Evolutionary conservation across 306 rosid species (phyloP).

Genomic region (Abrus pulchellus): DNA sequence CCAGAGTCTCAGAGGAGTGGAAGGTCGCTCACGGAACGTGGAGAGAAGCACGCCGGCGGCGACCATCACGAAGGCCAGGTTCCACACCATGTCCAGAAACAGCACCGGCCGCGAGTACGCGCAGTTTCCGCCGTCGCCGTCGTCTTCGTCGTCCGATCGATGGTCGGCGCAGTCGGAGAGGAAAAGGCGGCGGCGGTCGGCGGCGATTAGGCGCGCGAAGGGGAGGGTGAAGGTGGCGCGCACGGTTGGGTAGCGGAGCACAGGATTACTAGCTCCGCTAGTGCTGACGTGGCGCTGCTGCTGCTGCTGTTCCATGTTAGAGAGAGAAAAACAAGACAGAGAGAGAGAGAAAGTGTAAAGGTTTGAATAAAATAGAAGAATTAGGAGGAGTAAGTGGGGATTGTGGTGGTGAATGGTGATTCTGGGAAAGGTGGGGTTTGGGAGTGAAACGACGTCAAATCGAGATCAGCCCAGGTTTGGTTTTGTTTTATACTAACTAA

Average conservation of each 20-base stretch:
- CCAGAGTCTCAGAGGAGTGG: conserved; percentile 81
- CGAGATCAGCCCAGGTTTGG: background rate
- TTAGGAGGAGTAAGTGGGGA: background rate
- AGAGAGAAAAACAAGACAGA: conserved; percentile 20
- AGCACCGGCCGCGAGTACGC: conserved; percentile 65
- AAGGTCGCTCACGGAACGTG: conserved; percentile 66
- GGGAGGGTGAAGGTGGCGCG: conserved; percentile 57
- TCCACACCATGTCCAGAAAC: conserved; percentile 78
- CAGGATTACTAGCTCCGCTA: conserved; percentile 36
- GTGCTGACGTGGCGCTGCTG: conserved; percentile 44
- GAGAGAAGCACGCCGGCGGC: conserved; percentile 70
- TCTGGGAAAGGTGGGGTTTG: conserved; percentile 51
- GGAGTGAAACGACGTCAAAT: conserved; percentile 57
- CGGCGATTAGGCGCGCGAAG: conserved; percentile 56
- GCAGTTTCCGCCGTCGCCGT: conserved; percentile 38
- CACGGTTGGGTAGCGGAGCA: conserved; percentile 50
- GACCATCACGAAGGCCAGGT: conserved; percentile 71
- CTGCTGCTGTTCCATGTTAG: conserved; percentile 60
- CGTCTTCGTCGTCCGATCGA: conserved; percentile 48
- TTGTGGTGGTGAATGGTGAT: conserved; percentile 38
- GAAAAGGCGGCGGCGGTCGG: conserved; percentile 57
- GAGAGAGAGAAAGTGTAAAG: background rate
- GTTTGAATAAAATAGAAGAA: conserved; percentile 1
- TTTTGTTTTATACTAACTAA: background rate
- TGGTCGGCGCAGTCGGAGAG: conserved; percentile 49